Conservation (phyloP, 2,329 filamentous ascomycete species). For the Alternaria ventricosa region DNA sequence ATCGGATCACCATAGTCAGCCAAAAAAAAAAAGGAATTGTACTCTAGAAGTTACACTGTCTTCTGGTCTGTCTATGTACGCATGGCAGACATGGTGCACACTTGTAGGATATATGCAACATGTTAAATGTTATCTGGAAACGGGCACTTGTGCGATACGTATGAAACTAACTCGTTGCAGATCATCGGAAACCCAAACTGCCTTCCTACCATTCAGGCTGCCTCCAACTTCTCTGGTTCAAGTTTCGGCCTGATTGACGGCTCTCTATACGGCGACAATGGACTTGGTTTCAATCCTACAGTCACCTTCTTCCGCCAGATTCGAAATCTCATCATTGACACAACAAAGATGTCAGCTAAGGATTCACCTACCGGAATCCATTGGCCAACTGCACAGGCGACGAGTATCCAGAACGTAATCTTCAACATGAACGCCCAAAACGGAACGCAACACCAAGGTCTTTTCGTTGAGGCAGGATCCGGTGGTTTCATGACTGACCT, state of each 20-base stretch:
- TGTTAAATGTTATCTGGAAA: not conserved
- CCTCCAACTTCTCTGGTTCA: slow-evolving; percentile 54
- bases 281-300: slow-evolving; percentile 56
- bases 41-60: not conserved
- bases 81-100: not conserved
- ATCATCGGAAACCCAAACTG: slow-evolving; percentile 66
- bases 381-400: slow-evolving; percentile 56
- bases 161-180: slow-evolving; percentile 17
- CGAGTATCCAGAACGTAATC: slow-evolving; percentile 53
- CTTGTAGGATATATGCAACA: not conserved
- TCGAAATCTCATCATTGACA: slow-evolving; percentile 70
- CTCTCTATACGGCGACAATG: slow-evolving; percentile 56
- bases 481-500: slow-evolving; percentile 57
- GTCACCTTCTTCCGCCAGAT: slow-evolving; percentile 71
- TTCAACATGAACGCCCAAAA: slow-evolving; percentile 52
- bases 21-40: not conserved
- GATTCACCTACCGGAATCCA: slow-evolving; percentile 55
- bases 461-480: slow-evolving; percentile 54
- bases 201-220: slow-evolving; percentile 62
- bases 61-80: not conserved
- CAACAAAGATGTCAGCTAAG: slow-evolving; percentile 57
- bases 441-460: slow-evolving; percentile 56
- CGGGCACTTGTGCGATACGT: not conserved
- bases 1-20: not conserved
- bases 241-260: slow-evolving; percentile 63